Base-by-base conservation (phyloP, 768 basidiomycete genomes). In the Lactarius hatsudake region DNA sequence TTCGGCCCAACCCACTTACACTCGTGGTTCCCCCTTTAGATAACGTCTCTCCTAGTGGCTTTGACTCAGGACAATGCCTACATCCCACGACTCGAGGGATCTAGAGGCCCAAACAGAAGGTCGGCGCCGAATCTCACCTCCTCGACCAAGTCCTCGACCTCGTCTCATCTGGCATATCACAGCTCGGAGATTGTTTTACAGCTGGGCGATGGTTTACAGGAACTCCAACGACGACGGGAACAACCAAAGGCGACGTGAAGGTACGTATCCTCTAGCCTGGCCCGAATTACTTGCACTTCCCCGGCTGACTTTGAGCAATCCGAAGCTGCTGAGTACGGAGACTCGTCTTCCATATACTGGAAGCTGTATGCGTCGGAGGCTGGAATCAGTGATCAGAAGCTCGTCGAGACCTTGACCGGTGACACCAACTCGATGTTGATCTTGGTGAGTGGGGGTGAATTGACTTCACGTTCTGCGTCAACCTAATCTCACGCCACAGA, bases 381-480 rank as follows among this genome's bases (percentile, higher is more conserved):
- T 23, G 58, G 62, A 36, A 43, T 20, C 5, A 23, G 40, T n/a
- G 70, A 71, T 48, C 53, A 57, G 34, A 61, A 63, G 5, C 30
- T 71, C 9, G 51, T 70, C 26, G 60, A 71, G 1, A 70, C 30
- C 36, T 56, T 71, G 38, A 45, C 7, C 15, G 59, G 64, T 10
- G 61, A 72, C 28, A 72, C 65, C 10, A 23, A 51, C 3, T 63
- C 62, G 2, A 71, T 71, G 63, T 53, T 68, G 34, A 53, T 71
- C 40, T 23, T 71, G 48, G 71, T 71, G 59, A 59, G 71, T 45
- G 1, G 12, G 2, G 20, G 38, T 5, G 2, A 28, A 15, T 12
- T 2, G 23, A 1, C 4, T 54, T 59, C 26, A 15, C 23, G 20
- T 15, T 13, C 9, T n/a, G 26, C 26, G 15, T 51, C n/a, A 18